Percentiles rank a stretch among this genome's conserved stretches.
Evolutionary conservation across 495 filamentous ascomycete genomes (phyloP).

Genomic region (Trichoderma virens): DNA sequence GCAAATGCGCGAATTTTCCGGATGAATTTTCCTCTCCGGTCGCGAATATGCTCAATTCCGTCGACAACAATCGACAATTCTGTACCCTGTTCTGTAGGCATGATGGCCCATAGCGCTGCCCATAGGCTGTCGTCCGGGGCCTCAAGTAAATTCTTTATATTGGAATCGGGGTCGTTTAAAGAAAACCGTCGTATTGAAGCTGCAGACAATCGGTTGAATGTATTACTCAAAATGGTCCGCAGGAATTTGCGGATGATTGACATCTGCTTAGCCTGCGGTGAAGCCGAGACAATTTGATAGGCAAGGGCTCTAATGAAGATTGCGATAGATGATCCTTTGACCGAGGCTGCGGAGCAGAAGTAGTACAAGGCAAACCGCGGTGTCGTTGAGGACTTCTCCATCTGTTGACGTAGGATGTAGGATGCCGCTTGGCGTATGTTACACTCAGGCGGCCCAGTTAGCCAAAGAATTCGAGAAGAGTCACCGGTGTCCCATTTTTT

Average conservation of each 20-base stretch:
- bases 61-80: not conserved
- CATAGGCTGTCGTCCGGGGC: not conserved
- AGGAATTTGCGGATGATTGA: not conserved
- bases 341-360: not conserved
- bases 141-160: not conserved
- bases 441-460: not conserved
- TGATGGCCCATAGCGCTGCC: not conserved
- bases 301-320: not conserved
- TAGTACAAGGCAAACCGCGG: not conserved
- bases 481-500: not conserved
- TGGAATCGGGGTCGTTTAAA: not conserved
- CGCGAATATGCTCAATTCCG: not conserved
- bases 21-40: not conserved
- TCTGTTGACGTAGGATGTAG: not conserved
- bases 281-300: not conserved
- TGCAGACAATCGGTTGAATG: not conserved
- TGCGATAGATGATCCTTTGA: fast-evolving
- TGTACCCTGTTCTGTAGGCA: not conserved
- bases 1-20: not conserved
- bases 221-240: not conserved
- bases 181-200: not conserved
- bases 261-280: not conserved
- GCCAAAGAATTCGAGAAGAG: not conserved
- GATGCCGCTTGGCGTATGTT: not conserved
- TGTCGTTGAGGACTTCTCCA: not conserved